Percentiles rank a stretch among this genome's conserved stretches.
These are phyloP conservation scores for Apodospora peruviana DNA, from an alignment of 495 filamentous ascomycete genomes.

Conservation along the genomic window DNA sequence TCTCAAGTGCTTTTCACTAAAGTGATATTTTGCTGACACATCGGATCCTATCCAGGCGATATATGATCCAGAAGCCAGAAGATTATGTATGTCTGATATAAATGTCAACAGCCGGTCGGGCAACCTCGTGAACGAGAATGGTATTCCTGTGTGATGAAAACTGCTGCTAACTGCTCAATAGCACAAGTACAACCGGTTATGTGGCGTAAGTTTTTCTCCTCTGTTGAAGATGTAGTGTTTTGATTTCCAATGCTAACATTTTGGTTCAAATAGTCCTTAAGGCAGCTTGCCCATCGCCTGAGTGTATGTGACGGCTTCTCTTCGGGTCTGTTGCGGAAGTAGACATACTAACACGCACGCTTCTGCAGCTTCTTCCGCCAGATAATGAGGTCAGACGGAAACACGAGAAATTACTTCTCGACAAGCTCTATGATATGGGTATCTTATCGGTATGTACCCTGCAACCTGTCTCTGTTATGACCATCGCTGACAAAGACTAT, in stretches of 20 bases:
- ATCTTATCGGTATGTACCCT: constrained; percentile 47
- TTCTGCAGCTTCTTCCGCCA: constrained; percentile 66
- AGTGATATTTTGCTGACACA: constrained; percentile 3
- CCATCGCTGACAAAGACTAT: background rate
- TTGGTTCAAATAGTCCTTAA: constrained; percentile 55
- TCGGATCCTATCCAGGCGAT: constrained; percentile 46
- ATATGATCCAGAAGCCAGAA: constrained; percentile 77
- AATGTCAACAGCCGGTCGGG: background rate
- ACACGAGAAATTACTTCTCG: constrained; percentile 75
- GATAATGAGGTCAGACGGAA: constrained; percentile 69
- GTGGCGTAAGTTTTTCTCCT: constrained; percentile 53
- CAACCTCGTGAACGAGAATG: background rate
- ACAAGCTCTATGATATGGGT: constrained; percentile 89
- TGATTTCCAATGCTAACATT: constrained; percentile 17
- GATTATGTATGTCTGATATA: constrained; percentile 40
- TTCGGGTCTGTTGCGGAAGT: background rate
- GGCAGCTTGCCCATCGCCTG: constrained; percentile 78
- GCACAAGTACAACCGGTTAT: constrained; percentile 80
- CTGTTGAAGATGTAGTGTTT: too few relatives aligned
- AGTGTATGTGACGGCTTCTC: constrained; percentile 18
- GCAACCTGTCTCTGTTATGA: background rate
- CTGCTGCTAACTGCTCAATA: constrained; percentile 37
- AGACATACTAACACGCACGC: constrained; percentile 12
- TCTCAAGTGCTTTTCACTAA: background rate
- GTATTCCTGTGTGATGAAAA: constrained; percentile 52